Evolutionary conservation across 495 filamentous ascomycete genomes (phyloP).

Genomic region (Tricharina praecox): DNA sequence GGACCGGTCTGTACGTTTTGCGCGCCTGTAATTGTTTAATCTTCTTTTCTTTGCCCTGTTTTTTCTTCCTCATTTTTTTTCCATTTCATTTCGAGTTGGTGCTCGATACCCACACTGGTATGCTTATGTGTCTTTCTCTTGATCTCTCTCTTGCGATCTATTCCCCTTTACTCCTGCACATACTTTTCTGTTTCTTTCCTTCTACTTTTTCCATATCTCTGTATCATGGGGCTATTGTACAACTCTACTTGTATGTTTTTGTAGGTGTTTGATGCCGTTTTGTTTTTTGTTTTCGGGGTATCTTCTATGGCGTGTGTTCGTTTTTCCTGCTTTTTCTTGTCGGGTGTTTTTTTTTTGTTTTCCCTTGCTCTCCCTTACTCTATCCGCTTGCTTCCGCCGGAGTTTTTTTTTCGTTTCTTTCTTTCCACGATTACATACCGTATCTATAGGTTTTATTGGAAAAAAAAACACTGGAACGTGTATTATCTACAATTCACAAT

Average conservation of each 20-base stretch:
- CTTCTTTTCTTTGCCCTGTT: neutral
- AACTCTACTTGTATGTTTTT: no score
- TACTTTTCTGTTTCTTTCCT: constrained; percentile 6
- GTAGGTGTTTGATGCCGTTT: constrained; percentile 1
- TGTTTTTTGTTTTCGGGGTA: neutral
- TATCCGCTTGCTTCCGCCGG: no score
- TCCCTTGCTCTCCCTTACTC: no score
- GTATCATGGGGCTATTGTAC: no score
- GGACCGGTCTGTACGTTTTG: neutral
- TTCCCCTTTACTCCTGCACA: constrained; percentile 13
- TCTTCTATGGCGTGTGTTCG: neutral
- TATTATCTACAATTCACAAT: no score
- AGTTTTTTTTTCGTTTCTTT: no score
- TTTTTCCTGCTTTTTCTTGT: no score
- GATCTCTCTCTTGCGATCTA: constrained; percentile 17
- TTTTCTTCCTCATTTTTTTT: neutral
- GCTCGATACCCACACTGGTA: no score
- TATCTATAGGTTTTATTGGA: no score
- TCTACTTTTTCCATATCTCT: neutral
- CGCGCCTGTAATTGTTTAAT: neutral
- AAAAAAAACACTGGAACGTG: no score
- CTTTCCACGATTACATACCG: no score
- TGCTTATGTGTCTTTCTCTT: constrained; percentile 27
- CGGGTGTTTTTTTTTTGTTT: no score
- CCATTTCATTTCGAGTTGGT: neutral